Conservation (phyloP, 1,284 basidiomycete species). For the Heterobasidion annosum region DNA sequence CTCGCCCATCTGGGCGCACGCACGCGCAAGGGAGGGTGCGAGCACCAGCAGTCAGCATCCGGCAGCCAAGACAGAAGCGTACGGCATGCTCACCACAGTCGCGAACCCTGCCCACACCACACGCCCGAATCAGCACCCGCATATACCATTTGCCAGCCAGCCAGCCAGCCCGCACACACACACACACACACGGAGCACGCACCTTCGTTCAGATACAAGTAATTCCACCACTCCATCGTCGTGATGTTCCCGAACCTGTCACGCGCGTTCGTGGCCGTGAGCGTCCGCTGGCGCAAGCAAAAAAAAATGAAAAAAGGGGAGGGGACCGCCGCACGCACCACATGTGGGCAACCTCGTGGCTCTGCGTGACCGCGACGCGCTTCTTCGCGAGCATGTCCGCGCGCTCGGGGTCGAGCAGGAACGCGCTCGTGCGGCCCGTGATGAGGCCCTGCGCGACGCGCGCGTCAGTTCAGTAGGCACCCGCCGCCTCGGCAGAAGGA, state of each 20-base stretch:
- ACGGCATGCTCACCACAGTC: constrained; percentile 42
- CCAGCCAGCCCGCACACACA: too few species aligned
- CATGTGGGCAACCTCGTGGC: constrained; percentile 82
- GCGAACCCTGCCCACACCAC: constrained; percentile 67
- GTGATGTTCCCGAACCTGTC: constrained; percentile 82
- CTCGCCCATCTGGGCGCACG: constrained; percentile 67
- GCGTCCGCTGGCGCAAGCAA: not conserved
- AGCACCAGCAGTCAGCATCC: too few species aligned
- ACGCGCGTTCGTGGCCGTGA: not conserved
- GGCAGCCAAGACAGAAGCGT: too few species aligned
- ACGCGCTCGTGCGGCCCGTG: constrained; percentile 80
- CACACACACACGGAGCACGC: too few species aligned
- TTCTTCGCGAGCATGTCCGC: constrained; percentile 76
- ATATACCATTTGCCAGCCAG: not conserved
- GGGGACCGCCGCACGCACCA: constrained; percentile 40
- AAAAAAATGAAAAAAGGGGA: too few species aligned
- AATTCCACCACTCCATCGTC: constrained; percentile 94
- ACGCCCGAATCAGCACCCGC: not conserved
- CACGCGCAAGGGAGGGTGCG: too few species aligned
- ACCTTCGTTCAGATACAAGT: constrained; percentile 81
- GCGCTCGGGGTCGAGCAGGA: constrained; percentile 76
- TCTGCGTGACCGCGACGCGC: constrained; percentile 69
- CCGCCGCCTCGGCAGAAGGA: too few species aligned
- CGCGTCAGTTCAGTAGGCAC: not conserved
- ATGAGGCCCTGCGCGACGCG: constrained; percentile 62